These are phyloP conservation scores for Zygnema circumcarinatum DNA, from an alignment of 139 green algal species.

Conservation along the genomic window DNA sequence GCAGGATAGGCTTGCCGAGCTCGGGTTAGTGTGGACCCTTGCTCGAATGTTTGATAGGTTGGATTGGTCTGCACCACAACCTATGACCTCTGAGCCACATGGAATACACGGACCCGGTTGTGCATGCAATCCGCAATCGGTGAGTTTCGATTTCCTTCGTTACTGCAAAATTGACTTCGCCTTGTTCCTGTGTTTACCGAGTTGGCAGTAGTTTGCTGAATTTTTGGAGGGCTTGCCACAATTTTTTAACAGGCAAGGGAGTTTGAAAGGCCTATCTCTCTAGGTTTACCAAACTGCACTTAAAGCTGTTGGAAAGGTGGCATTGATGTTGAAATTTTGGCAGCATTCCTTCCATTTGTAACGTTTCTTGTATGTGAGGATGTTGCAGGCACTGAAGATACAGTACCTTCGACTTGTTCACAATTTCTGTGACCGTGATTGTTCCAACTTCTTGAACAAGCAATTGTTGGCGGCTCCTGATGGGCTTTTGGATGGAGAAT, in stretches of 20 bases:
- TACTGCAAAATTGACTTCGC: too few species aligned
- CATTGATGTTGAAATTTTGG: too few species aligned
- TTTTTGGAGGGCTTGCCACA: too few species aligned
- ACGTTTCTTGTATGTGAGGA: too few species aligned
- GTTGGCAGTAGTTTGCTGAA: too few species aligned
- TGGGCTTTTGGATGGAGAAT: not conserved
- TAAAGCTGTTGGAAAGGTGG: too few species aligned
- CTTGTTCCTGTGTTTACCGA: too few species aligned
- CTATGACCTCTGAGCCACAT: conserved; percentile 41
- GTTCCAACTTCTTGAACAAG: conserved; percentile 62
- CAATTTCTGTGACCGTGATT: conserved; percentile 64
- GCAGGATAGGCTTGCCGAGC: conserved; percentile 56
- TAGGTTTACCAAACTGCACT: too few species aligned
- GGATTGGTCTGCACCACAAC: conserved; percentile 30
- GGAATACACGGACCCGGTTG: conserved; percentile 62
- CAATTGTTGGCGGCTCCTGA: conserved; percentile 43
- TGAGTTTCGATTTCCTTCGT: conserved; percentile 1
- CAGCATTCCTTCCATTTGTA: too few species aligned
- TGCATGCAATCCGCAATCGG: conserved; percentile 61
- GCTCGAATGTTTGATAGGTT: conserved; percentile 42
- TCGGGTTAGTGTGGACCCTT: conserved; percentile 47
- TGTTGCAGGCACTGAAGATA: conserved; percentile 60
- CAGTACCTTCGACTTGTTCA: conserved; percentile 64
- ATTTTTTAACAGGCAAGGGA: too few species aligned
- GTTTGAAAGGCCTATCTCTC: too few species aligned